A percentile compares a stretch with the other conserved stretches of the same genome.
Conservation (phyloP, 176 grass and related monocot genomes). For the Triticum urartu region DNA sequence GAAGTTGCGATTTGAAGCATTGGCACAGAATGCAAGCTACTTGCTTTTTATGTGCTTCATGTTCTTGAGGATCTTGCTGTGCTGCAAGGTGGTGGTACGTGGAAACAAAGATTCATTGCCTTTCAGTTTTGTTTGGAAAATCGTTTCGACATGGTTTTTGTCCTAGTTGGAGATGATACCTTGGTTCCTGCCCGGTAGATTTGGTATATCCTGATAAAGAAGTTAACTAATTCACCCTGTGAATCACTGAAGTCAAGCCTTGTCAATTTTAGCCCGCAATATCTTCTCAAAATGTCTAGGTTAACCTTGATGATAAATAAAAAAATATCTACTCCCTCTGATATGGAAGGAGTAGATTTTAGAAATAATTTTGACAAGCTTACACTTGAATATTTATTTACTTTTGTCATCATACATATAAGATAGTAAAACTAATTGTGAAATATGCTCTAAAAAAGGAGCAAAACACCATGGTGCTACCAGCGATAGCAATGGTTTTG, state of each 20-base stretch:
- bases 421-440: neutral
- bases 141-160: neutral
- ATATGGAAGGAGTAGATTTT: neutral
- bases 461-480: neutral
- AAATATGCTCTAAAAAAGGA: neutral
- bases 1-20: conserved; percentile 18
- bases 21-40: conserved; percentile 28
- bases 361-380: neutral
- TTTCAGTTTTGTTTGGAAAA: conserved; percentile 12
- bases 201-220: neutral
- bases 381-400: neutral
- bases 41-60: conserved; percentile 28
- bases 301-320: neutral
- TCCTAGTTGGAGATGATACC: neutral
- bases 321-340: no score
- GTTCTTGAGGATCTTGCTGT: conserved; percentile 38
- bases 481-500: neutral
- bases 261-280: neutral
- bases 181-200: no score
- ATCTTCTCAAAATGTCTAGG: neutral
- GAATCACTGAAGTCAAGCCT: neutral
- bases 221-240: neutral
- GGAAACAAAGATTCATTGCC: conserved; percentile 33
- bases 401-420: neutral
- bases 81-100: conserved; percentile 50